Evolutionary conservation across 2,329 filamentous ascomycete species (phyloP).

Genomic region (Neonectria ditissima): DNA sequence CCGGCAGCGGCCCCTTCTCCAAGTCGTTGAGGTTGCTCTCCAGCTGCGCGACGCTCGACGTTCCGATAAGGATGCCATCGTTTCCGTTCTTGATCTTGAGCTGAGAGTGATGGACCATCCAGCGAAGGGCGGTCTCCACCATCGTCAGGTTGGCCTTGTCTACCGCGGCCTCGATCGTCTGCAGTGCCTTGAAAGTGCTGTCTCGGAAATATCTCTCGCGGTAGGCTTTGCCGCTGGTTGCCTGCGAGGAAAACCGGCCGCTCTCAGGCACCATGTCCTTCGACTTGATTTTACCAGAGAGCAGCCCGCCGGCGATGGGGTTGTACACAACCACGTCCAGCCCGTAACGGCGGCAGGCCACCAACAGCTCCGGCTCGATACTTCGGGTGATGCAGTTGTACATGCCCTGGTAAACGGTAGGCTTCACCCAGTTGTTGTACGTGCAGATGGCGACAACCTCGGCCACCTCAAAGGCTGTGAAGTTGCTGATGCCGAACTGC

Average conservation of each 20-base stretch:
- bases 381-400: conserved; percentile 84
- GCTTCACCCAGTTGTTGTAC: conserved; percentile 83
- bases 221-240: conserved; percentile 67
- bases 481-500: conserved; percentile 84
- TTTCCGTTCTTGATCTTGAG: conserved; percentile 64
- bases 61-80: conserved; percentile 71
- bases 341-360: conserved; percentile 79
- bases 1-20: conserved; percentile 78
- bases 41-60: conserved; percentile 68
- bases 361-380: conserved; percentile 80
- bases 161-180: conserved; percentile 74
- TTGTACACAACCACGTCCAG: conserved; percentile 87
- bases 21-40: conserved; percentile 68
- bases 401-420: conserved; percentile 89
- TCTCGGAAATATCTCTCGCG: conserved; percentile 80
- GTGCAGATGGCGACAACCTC: conserved; percentile 85
- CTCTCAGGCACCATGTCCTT: conserved; percentile 70
- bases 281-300: conserved; percentile 83
- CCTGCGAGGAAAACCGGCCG: conserved; percentile 76
- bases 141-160: conserved; percentile 75
- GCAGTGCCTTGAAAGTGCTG: conserved; percentile 70
- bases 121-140: conserved; percentile 80
- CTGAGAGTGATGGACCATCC: conserved; percentile 77
- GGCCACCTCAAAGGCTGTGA: conserved; percentile 87
- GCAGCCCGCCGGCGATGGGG: conserved; percentile 82